Evolutionary conservation across 306 rosid species (phyloP).

Genomic region (Lupinus albus): DNA sequence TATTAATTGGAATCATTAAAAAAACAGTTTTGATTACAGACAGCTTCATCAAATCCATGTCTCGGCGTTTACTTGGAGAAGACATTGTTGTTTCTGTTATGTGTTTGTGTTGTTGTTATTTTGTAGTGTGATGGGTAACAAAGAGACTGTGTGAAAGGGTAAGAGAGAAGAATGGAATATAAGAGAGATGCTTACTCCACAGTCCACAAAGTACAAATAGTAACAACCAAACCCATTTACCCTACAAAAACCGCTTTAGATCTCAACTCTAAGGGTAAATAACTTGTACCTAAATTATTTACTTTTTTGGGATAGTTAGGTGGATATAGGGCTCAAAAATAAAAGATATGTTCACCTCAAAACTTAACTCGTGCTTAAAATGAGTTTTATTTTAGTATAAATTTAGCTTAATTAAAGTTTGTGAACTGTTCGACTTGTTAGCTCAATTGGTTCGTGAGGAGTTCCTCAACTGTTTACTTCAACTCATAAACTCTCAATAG

Average conservation of each 20-base stretch:
- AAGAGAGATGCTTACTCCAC: background rate
- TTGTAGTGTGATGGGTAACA: background rate
- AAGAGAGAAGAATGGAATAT: background rate
- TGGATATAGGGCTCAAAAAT: no score
- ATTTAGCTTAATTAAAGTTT: no score
- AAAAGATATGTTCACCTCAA: no score
- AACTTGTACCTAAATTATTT: no score
- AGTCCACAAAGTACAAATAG: background rate
- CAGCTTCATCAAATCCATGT: conserved; percentile 96
- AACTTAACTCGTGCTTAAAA: no score
- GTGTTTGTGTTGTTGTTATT: background rate
- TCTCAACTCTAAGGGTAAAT: background rate
- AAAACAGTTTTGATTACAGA: conserved; percentile 45
- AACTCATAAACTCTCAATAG: no score
- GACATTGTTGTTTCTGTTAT: conserved; percentile 54
- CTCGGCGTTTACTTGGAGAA: conserved; percentile 86
- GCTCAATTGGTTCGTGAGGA: no score
- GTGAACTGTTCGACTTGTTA: no score
- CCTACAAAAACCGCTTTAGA: background rate
- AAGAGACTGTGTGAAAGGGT: background rate
- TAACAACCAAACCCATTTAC: background rate
- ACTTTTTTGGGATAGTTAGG: no score
- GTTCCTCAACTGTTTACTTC: no score
- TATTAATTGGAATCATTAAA: background rate
- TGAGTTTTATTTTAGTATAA: no score